Conservation (phyloP, 768 basidiomycete species). For the Ramaria sp. region DNA sequence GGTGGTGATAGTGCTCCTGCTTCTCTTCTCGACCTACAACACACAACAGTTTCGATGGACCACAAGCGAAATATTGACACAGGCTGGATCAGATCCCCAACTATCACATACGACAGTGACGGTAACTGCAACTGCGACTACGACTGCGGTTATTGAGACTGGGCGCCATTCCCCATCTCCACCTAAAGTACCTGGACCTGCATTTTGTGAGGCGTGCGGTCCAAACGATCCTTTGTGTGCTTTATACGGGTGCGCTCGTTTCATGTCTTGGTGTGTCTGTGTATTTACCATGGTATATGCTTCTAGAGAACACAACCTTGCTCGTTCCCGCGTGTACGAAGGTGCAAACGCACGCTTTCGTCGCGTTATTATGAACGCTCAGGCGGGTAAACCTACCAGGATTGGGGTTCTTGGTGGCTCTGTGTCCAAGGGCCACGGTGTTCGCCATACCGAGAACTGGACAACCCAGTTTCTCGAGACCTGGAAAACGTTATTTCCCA, state of each 20-base stretch:
- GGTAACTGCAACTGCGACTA: neutral
- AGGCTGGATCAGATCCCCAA: neutral
- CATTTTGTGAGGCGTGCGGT: slow-evolving; percentile 6
- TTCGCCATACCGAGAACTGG: slow-evolving; percentile 9
- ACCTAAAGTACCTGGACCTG: neutral
- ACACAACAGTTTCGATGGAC: neutral
- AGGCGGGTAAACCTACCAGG: slow-evolving; percentile 1
- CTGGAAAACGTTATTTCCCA: slow-evolving; percentile 9
- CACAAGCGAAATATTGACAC: neutral
- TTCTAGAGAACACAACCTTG: slow-evolving; percentile 9
- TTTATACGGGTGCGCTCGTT: slow-evolving; percentile 4
- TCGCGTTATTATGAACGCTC: slow-evolving; percentile 8
- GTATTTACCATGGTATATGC: neutral
- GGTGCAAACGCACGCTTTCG: slow-evolving; percentile 11
- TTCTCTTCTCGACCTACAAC: neutral
- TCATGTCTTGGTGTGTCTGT: neutral
- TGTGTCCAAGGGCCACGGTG: slow-evolving; percentile 9
- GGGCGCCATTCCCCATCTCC: neutral
- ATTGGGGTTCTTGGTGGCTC: slow-evolving; percentile 9
- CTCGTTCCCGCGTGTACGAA: slow-evolving; percentile 10
- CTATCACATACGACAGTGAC: neutral
- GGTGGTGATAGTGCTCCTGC: neutral
- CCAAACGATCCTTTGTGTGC: slow-evolving; percentile 1
- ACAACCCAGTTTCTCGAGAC: neutral
- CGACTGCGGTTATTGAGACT: neutral